Base-by-base conservation (phyloP, 2,329 filamentous ascomycete species). In the Aureobasidium sp. region DNA sequence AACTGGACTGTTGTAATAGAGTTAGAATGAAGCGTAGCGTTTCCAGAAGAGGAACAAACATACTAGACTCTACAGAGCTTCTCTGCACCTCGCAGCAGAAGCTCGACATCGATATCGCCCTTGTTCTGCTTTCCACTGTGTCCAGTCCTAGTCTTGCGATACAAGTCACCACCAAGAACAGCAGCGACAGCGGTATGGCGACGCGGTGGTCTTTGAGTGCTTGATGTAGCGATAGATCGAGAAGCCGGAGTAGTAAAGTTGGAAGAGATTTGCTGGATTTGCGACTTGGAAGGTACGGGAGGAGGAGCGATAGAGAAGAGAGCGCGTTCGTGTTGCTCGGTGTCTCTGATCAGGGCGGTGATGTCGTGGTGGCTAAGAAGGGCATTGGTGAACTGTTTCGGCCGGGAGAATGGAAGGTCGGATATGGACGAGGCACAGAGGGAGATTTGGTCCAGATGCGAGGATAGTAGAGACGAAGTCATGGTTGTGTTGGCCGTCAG, bases 321-420 rank as follows among this genome's bases (percentile, higher is more conserved):
- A 9, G 95, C 95, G 74, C 95, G 92, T 79, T 99, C 96, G 81
- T 98, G 95, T 27, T 92, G 83, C 79, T 99, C 96, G 4, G 95
- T 98, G 78, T 99, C 96, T 67, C 96, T 93, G 74, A 99, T 98
- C 55, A 99, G 84, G 16, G 93, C 89, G 5, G 96, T 98, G 72
- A 99, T 98, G 78, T 99, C 96, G 78, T 95, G 91, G 71, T 90
- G 90, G 65, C 91, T 90, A 56, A 98, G 90, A 45, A 99, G 87
- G 40, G 96, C 94, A 78, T 97, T 98, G 71, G 95, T 96, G 81
- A 98, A 99, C 75, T 96, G 94, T 74, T 93, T 97, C n/a, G 95
- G 93, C 2, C 89, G 89, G 47, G 93, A 93, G 73, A 98, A 98
- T 40, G 81, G 77, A 27, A 85, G 73, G 40, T 84, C 81, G 56